Conservation (phyloP, 129 eudicot genomes). For the Dittrichia graveolens region DNA sequence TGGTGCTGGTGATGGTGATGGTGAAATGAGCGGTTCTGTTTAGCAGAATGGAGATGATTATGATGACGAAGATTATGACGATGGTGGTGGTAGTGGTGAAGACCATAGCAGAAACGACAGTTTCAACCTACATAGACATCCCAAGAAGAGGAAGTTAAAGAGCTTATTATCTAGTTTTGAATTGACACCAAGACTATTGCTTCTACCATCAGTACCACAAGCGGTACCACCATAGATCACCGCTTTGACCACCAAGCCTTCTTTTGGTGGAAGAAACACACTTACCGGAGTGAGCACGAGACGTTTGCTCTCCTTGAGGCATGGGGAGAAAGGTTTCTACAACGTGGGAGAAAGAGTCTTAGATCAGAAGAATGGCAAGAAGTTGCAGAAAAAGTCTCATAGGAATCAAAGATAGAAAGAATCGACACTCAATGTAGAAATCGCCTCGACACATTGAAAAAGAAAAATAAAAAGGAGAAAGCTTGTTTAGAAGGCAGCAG, state of each 20-base stretch:
- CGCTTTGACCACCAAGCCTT: slow-evolving; percentile 38
- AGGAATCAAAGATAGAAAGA: slow-evolving; percentile 54
- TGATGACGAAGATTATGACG: slow-evolving; percentile 33
- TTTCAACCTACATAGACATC: slow-evolving; percentile 46
- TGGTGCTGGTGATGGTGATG: slow-evolving; percentile 18
- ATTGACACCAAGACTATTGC: slow-evolving; percentile 64
- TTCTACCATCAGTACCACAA: slow-evolving; percentile 37
- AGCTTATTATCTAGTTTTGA: slow-evolving; percentile 69
- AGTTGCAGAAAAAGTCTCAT: slow-evolving; percentile 68
- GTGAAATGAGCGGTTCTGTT: slow-evolving; percentile 4
- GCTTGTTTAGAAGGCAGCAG: slow-evolving; percentile 26
- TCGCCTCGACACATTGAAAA: slow-evolving; percentile 76
- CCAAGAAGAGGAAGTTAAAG: slow-evolving; percentile 69
- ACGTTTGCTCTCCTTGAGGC: slow-evolving; percentile 63
- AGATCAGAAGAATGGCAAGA: slow-evolving; percentile 82
- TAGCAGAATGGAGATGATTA: slow-evolving; percentile 4
- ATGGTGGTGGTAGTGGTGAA: slow-evolving; percentile 38
- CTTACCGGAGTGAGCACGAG: slow-evolving; percentile 76
- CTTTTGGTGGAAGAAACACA: slow-evolving; percentile 67
- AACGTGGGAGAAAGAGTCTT: slow-evolving; percentile 73
- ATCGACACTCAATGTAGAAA: slow-evolving; percentile 79
- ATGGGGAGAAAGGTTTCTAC: slow-evolving; percentile 79
- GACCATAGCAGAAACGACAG: slow-evolving; percentile 28
- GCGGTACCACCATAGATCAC: background rate
- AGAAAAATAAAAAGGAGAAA: slow-evolving; percentile 83